phyloP scores from a whole-genome alignment of 345 rosid species.

The Brassica incana region DNA sequence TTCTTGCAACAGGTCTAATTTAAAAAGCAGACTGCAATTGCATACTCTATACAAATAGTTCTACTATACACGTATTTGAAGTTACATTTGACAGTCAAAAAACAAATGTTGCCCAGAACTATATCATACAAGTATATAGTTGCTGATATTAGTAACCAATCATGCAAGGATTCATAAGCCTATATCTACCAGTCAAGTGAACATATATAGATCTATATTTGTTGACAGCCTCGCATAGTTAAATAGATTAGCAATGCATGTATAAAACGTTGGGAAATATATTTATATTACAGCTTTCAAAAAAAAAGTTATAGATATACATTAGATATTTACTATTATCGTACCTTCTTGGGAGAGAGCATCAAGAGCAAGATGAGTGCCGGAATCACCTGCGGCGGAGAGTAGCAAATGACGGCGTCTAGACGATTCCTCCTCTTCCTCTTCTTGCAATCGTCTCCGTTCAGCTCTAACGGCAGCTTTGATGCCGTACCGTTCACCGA shows the following conservation, averaged over 20 bases:
- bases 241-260: background rate
- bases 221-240: background rate
- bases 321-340: background rate
- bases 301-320: no score
- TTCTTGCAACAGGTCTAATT: background rate
- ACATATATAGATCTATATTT: background rate
- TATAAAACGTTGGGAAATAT: background rate
- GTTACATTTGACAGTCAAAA: background rate
- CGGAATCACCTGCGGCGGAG: slow-evolving; percentile 48
- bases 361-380: slow-evolving; percentile 52
- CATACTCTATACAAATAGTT: slow-evolving; percentile 4
- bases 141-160: background rate
- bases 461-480: slow-evolving; percentile 95
- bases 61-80: background rate
- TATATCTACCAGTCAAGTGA: background rate
- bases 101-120: background rate
- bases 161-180: background rate
- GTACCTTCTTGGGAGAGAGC: slow-evolving; percentile 95
- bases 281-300: no score
- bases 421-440: slow-evolving; percentile 59
- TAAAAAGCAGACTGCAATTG: slow-evolving; percentile 4
- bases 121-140: background rate
- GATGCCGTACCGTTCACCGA: slow-evolving; percentile 90
- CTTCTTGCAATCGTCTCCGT: slow-evolving; percentile 56
- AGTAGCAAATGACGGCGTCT: slow-evolving; percentile 47